phyloP scores from a whole-genome alignment of 768 basidiomycete genomes.

The Tubosaeta sp. region DNA sequence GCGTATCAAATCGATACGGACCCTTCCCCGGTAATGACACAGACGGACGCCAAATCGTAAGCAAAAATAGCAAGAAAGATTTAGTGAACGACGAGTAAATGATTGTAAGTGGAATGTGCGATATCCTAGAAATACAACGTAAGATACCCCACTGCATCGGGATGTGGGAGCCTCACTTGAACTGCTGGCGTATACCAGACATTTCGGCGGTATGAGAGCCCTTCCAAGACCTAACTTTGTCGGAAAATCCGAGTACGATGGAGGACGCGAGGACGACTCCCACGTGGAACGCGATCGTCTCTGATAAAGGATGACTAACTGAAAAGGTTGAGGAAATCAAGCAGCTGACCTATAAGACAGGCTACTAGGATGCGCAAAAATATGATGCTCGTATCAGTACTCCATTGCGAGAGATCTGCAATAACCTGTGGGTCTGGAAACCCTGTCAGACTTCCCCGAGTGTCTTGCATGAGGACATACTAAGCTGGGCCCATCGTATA shows the following conservation, averaged over 20 bases:
- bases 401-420: conserved; percentile 46
- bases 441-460: neutral
- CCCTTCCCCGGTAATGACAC: conserved; percentile 13
- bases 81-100: conserved; percentile 84
- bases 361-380: conserved; percentile 63
- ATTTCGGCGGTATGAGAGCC: conserved; percentile 11
- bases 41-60: conserved; percentile 74
- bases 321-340: neutral
- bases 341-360: conserved; percentile 52
- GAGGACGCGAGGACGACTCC: conserved; percentile 60
- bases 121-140: conserved; percentile 42
- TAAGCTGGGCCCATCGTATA: conserved; percentile 73
- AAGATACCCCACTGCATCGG: neutral
- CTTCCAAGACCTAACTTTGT: conserved; percentile 31
- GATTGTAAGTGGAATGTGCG: conserved; percentile 71
- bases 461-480: conserved; percentile 32
- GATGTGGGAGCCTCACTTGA: conserved; percentile 39
- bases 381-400: conserved; percentile 41
- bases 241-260: conserved; percentile 42
- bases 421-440: conserved; percentile 38
- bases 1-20: conserved; percentile 22
- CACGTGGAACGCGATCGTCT: conserved; percentile 70
- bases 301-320: conserved; percentile 32
- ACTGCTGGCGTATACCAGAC: conserved; percentile 59
- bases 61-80: conserved; percentile 74